Conservation (phyloP, 2,329 filamentous ascomycete species). For the Passalora sequoiae region DNA sequence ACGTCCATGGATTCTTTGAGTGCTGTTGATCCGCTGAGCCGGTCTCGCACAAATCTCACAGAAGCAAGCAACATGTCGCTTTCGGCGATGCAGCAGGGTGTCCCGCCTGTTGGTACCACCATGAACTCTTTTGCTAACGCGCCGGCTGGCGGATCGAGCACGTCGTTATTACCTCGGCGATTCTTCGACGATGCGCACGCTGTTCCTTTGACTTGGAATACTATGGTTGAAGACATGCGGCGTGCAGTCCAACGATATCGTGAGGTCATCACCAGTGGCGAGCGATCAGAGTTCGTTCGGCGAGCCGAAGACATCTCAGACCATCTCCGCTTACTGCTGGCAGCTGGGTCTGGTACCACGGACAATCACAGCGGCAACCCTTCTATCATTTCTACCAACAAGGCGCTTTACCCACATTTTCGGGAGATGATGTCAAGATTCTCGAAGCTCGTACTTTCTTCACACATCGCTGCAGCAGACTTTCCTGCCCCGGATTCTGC, state of each 20-base stretch:
- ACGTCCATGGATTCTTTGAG: slow-evolving; percentile 90
- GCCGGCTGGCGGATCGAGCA: slow-evolving; percentile 30
- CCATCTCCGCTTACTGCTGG: slow-evolving; percentile 85
- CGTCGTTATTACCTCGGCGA: slow-evolving; percentile 61
- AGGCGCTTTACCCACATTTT: slow-evolving; percentile 93
- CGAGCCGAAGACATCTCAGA: slow-evolving; percentile 98
- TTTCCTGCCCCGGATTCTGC: slow-evolving; percentile 92
- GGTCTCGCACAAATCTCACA: slow-evolving; percentile 53
- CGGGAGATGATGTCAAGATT: slow-evolving; percentile 99
- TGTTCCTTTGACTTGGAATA: slow-evolving; percentile 78
- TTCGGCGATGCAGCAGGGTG: slow-evolving; percentile 40
- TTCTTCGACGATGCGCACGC: slow-evolving; percentile 88
- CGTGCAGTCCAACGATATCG: slow-evolving; percentile 83
- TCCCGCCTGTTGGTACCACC: slow-evolving; percentile 48
- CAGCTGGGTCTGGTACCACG: slow-evolving; percentile 91
- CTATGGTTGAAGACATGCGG: slow-evolving; percentile 88
- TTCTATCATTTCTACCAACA: slow-evolving; percentile 98
- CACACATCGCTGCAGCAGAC: slow-evolving; percentile 93
- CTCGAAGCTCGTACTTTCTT: slow-evolving; percentile 96
- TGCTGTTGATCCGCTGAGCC: slow-evolving; percentile 56
- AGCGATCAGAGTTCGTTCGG: slow-evolving; percentile 84
- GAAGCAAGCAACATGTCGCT: slow-evolving; percentile 46
- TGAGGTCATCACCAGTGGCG: slow-evolving; percentile 76
- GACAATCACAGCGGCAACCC: slow-evolving; percentile 98
- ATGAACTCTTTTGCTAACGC: slow-evolving; percentile 53